Base-by-base conservation (phyloP, 2,329 filamentous ascomycete species). In the Ophiognomonia clavigignenti-juglandacearum region DNA sequence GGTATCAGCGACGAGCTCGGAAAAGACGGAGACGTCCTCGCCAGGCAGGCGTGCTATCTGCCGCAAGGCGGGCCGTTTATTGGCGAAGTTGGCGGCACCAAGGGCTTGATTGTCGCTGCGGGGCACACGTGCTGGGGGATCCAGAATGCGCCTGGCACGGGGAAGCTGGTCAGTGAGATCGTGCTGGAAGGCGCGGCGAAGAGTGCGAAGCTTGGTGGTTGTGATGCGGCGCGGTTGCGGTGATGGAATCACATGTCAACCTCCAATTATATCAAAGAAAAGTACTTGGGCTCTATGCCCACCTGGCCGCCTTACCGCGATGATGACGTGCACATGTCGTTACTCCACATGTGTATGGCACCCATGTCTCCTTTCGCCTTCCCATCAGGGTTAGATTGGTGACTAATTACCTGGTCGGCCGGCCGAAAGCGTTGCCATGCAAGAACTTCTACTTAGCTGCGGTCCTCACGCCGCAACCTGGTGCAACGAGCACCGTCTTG, bases 71-170 rank as follows among this genome's bases (percentile, higher is more conserved):
- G 80, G 0, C 86, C 86, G 11, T 66, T 88, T 49, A 76, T 90
- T n/a, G 86, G 86, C 0, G 64, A 75, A 43, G 83, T 85, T n/a
- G 74, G 75, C 6, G 53, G 50, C 4, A 75, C 78, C 1, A 76
- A 77, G 51, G 86, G 86, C 0, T 60, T 89, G 36, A 70, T 83
- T 41, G 69, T 91, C 53, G 86, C 86, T 2, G 75, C 83, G 0
- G 86, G 86, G 0, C 86, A 91, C 68, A 88, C 84, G 2, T 90
- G 86, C 61, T 91, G 86, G 86, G 86, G 86, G 0, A 89, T 91
- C 34, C 86, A 90, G 65, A 91, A 91, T 66, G 85, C 78, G 18
- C 85, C 85, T 1, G 86, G 73, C 4, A 91, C 86, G 8, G 81
- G 81, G 2, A 82, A 82, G 64, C 58, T 85, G 42, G 76, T 84